Base-by-base conservation (phyloP, 1,284 basidiomycete genomes). In the Ceratobasidium papillatum region DNA sequence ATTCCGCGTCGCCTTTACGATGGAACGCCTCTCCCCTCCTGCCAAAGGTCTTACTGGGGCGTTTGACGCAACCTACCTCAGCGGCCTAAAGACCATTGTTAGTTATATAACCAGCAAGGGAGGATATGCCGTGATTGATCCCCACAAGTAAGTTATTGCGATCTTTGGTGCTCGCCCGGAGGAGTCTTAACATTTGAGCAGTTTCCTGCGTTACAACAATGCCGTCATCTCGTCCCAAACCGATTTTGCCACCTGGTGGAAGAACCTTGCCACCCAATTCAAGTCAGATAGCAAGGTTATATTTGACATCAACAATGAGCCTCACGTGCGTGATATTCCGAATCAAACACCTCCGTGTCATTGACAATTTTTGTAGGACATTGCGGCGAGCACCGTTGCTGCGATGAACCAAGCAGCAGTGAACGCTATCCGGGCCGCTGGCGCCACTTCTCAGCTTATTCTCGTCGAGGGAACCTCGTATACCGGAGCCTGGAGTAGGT, bases 281-380 rank as follows among this genome's bases (percentile, higher is more conserved):
- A 74, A 62, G 52, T 47, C 49, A 0, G 30, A 76, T 47, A 27
- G 47, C 36, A 61, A 69, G 2, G 72, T 78, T 63, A 77, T 77
- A 47, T 77, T 74, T 89, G 89, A 89, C 78, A 79, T 89, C 76
- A 87, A 87, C 85, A 90, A 90, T 81, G 88, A 90, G 82, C 89
- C 89, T 47, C 79, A 89, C 77, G 85, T 82, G 19, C 45, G 45
- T 47, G 19, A n/a, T n/a, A n/a, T n/a, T n/a, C n/a, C n/a, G n/a
- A n/a, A n/a, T n/a, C n/a, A n/a, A n/a, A n/a, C n/a, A n/a, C n/a
- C n/a, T n/a, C n/a, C n/a, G n/a, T n/a, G n/a, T n/a, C n/a, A 47
- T 17, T 47, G 14, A 41, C 45, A 47, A 11, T n/a, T 4, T 47
- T 19, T 34, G 34, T 36, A 71, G 58, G 66, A 45, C 22, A 76